Conservation (phyloP, 2,329 filamentous ascomycete genomes). For the Boeremia lycopersici region DNA sequence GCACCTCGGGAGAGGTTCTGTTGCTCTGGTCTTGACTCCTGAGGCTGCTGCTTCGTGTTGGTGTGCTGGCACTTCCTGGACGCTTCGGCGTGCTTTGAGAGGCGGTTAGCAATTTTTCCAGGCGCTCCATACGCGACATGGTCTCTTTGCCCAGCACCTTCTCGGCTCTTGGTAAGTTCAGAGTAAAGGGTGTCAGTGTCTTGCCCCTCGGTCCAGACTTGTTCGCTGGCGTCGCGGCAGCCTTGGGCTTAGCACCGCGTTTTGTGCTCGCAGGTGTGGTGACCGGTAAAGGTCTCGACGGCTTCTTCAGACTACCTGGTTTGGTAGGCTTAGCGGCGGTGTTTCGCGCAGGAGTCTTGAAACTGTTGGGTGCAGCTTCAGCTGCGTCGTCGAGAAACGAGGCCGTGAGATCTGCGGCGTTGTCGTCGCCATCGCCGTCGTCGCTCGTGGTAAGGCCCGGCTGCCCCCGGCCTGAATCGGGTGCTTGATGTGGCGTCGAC, state of each 20-base stretch:
- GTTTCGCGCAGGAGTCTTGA: conserved; percentile 2
- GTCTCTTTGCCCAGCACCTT: not conserved
- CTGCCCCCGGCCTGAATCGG: not conserved
- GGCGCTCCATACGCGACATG: not conserved
- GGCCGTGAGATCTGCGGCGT: conserved; percentile 10
- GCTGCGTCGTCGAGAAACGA: conserved; percentile 14
- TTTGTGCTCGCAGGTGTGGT: conserved; percentile 9
- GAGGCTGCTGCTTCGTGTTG: not conserved
- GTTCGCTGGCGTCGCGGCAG: not conserved
- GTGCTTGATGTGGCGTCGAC: conserved; percentile 16
- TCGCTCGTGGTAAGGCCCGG: not conserved
- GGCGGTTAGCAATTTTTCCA: not conserved
- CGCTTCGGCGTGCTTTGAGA: not conserved
- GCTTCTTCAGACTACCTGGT: conserved; percentile 18
- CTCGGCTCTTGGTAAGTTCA: not conserved
- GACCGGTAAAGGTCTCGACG: conserved; percentile 4
- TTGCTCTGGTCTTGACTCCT: not conserved
- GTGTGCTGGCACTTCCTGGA: not conserved
- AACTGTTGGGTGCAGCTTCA: not conserved
- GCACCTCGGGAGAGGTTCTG: conserved; percentile 1
- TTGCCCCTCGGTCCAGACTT: not conserved
- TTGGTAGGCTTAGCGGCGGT: not conserved
- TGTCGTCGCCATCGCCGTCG: not conserved
- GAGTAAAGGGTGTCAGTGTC: not conserved
- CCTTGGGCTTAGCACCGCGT: not conserved